A percentile compares a stretch with the other conserved stretches of the same genome.
Evolutionary conservation across 2,329 filamentous ascomycete species (phyloP).

Genomic region (Talaromyces sp.): DNA sequence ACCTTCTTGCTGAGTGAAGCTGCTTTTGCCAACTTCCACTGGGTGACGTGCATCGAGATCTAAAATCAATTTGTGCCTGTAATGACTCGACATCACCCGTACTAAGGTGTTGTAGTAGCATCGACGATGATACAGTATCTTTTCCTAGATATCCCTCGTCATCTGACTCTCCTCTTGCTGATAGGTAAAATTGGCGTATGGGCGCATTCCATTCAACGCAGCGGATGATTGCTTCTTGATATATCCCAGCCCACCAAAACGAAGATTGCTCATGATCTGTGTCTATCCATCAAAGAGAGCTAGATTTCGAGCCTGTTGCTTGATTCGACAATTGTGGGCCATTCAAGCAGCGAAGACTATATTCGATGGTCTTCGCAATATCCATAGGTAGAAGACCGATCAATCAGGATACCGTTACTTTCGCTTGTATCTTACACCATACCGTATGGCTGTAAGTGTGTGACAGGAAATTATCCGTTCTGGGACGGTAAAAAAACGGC

Average conservation of each 20-base stretch:
- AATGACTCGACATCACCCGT: conserved; percentile 3
- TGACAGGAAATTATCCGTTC: background rate
- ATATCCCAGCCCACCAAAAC: background rate
- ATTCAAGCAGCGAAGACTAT: background rate
- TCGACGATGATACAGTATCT: conserved; percentile 4
- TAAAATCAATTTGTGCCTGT: background rate
- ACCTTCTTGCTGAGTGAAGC: background rate
- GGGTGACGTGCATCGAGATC: conserved; percentile 1
- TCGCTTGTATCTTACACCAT: background rate
- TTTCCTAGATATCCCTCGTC: background rate
- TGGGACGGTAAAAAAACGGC: background rate
- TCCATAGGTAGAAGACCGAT: background rate
- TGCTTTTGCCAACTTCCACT: background rate
- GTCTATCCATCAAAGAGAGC: background rate
- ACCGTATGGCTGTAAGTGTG: background rate
- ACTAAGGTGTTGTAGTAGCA: background rate
- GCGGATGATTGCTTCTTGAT: background rate
- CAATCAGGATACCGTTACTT: background rate
- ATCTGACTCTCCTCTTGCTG: background rate
- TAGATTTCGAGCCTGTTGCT: background rate
- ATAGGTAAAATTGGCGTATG: background rate
- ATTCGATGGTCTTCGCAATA: background rate
- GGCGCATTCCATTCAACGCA: background rate
- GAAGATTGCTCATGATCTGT: background rate
- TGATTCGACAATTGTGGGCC: conserved; percentile 5